Conservation (phyloP, 176 grass and related monocot genomes). For the Oryza meyeriana region DNA sequence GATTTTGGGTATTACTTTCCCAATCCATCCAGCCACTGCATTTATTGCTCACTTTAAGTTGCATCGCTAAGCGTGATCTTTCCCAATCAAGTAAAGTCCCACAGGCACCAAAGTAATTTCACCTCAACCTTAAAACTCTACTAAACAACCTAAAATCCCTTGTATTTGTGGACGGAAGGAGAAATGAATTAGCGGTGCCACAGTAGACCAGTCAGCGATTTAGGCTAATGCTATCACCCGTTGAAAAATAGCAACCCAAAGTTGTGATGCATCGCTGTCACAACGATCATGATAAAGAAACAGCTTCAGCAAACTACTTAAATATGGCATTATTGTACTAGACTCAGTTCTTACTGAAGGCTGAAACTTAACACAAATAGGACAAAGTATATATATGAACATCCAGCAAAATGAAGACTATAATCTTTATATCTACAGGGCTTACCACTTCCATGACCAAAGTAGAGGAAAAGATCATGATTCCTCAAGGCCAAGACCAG, state of each 20-base stretch:
- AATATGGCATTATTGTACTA: neutral
- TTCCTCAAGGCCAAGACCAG: constrained; percentile 59
- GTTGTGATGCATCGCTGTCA: neutral
- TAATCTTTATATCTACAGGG: neutral
- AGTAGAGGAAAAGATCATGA: constrained; percentile 85
- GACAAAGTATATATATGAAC: neutral
- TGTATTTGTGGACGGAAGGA: no score
- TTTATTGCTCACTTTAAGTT: no score
- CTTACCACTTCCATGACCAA: constrained; percentile 96
- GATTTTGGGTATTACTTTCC: no score
- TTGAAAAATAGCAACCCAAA: neutral
- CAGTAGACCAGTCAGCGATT: neutral
- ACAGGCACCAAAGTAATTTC: no score
- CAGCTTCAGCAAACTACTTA: neutral
- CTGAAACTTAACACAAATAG: neutral
- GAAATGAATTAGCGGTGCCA: neutral
- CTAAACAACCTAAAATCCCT: no score
- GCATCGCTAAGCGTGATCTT: no score
- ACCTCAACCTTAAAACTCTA: no score
- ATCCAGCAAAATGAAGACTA: constrained; percentile 3
- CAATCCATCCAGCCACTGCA: no score
- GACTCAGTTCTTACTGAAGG: neutral
- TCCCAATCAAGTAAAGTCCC: no score
- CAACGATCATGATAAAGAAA: neutral
- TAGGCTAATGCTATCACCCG: neutral